These are phyloP conservation scores for Byssoonygena ceratinophila DNA, from an alignment of 2,329 filamentous ascomycete species.

Conservation along the genomic window DNA sequence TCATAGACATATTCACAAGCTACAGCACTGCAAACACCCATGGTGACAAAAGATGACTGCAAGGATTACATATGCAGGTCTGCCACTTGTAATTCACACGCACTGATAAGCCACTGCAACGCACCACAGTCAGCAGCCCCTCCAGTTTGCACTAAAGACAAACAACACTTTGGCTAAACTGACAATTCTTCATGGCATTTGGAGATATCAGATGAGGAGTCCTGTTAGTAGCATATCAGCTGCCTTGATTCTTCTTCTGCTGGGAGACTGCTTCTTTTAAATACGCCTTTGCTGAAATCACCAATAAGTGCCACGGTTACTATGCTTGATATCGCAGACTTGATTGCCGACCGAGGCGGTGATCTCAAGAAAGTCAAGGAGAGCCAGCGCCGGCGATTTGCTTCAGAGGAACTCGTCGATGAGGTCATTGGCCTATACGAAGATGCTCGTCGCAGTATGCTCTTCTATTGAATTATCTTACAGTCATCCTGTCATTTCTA, in stretches of 20 bases:
- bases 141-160: slow-evolving; percentile 10
- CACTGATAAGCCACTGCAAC: slow-evolving; percentile 7
- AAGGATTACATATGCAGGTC: not conserved
- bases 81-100: slow-evolving; percentile 1
- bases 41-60: not conserved
- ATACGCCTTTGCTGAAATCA: not conserved
- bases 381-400: slow-evolving; percentile 73
- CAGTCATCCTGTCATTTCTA: not conserved
- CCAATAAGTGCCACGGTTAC: not conserved
- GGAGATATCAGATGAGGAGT: not conserved
- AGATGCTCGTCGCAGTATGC: slow-evolving; percentile 64
- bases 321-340: slow-evolving; percentile 72
- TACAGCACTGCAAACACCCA: not conserved
- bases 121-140: slow-evolving; percentile 3
- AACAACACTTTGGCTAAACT: slow-evolving; percentile 3
- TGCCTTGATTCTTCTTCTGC: not conserved
- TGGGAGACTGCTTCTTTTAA: not conserved
- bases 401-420: slow-evolving; percentile 74
- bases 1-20: not conserved
- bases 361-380: slow-evolving; percentile 86
- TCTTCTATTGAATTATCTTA: slow-evolving; percentile 3
- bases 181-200: not conserved
- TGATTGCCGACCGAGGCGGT: slow-evolving; percentile 77
- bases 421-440: slow-evolving; percentile 80
- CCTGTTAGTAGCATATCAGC: not conserved